A percentile compares a stretch with the other conserved stretches of the same genome.
Conservation (phyloP, 805 yeast genomes). For the Myxozyma sirexii region DNA sequence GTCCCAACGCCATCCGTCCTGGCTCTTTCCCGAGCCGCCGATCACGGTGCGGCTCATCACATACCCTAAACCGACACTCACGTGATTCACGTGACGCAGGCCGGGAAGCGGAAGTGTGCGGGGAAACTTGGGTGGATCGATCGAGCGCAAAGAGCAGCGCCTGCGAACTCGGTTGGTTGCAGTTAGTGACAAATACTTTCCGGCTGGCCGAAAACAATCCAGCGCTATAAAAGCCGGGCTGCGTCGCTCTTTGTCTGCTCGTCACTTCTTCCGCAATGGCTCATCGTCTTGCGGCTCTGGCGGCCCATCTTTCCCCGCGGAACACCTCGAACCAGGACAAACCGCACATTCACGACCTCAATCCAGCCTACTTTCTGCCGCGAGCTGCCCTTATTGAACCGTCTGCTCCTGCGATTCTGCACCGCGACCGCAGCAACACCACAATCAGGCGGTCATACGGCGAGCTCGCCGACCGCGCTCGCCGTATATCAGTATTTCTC, state of each 20-base stretch:
- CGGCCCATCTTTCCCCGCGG: not conserved
- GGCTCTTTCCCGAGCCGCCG: too few relatives aligned
- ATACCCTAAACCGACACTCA: constrained; percentile 4
- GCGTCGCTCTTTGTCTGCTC: too few relatives aligned
- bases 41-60: not conserved
- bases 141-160: too few relatives aligned
- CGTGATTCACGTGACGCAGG: not conserved
- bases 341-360: constrained; percentile 41
- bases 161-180: too few relatives aligned
- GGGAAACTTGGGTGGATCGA: not conserved
- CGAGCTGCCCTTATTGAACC: constrained; percentile 44
- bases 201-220: too few relatives aligned
- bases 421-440: constrained; percentile 35
- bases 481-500: constrained; percentile 41
- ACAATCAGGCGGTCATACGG: constrained; percentile 36
- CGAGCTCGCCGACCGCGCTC: constrained; percentile 39
- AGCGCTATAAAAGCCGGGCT: too few relatives aligned
- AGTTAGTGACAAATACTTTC: too few relatives aligned
- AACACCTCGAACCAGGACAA: not conserved
- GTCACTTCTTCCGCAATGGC: not conserved
- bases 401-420: constrained; percentile 42
- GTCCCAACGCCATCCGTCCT: too few relatives aligned
- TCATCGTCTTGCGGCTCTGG: constrained; percentile 7
- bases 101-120: not conserved
- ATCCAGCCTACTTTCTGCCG: constrained; percentile 44